Evolutionary conservation across 345 rosid genomes (phyloP).

Genomic region (Atalantia buxifolia): DNA sequence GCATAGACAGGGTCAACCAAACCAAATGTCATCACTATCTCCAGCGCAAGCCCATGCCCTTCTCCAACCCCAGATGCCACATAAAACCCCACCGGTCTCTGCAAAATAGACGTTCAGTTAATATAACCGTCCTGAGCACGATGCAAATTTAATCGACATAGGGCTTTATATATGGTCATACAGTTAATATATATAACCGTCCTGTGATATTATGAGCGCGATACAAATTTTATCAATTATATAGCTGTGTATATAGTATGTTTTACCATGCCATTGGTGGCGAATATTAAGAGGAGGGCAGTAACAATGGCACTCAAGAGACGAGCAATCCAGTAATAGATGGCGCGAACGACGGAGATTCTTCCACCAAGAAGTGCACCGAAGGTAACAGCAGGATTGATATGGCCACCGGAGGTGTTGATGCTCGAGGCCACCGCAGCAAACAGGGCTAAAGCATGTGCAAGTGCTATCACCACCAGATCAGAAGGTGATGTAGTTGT

Average conservation of each 20-base stretch:
- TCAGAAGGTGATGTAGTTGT: slow-evolving; percentile 35
- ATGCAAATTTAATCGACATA: too few relatives aligned
- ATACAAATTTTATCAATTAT: too few relatives aligned
- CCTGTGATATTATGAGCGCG: too few relatives aligned
- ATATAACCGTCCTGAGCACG: too few relatives aligned
- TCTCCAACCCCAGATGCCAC: slow-evolving; percentile 49
- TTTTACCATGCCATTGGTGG: slow-evolving; percentile 63
- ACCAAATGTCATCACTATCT: slow-evolving; percentile 42
- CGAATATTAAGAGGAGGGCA: slow-evolving; percentile 55
- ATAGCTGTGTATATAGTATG: neutral
- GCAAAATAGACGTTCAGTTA: neutral
- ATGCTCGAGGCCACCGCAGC: slow-evolving; percentile 58
- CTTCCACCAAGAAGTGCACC: slow-evolving; percentile 68
- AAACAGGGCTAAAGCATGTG: slow-evolving; percentile 60
- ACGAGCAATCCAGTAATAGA: slow-evolving; percentile 77
- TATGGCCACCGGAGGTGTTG: slow-evolving; percentile 73
- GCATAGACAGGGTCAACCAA: slow-evolving; percentile 42
- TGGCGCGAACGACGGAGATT: slow-evolving; percentile 51
- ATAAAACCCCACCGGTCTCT: slow-evolving; percentile 64
- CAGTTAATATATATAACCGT: too few relatives aligned
- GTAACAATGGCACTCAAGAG: slow-evolving; percentile 63
- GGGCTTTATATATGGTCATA: too few relatives aligned
- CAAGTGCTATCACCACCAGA: slow-evolving; percentile 53
- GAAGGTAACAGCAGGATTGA: slow-evolving; percentile 79
- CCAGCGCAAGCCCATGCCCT: slow-evolving; percentile 38